These are phyloP conservation scores for Leucogyrophana mollusca DNA, from an alignment of 768 basidiomycete genomes.

Conservation along the genomic window DNA sequence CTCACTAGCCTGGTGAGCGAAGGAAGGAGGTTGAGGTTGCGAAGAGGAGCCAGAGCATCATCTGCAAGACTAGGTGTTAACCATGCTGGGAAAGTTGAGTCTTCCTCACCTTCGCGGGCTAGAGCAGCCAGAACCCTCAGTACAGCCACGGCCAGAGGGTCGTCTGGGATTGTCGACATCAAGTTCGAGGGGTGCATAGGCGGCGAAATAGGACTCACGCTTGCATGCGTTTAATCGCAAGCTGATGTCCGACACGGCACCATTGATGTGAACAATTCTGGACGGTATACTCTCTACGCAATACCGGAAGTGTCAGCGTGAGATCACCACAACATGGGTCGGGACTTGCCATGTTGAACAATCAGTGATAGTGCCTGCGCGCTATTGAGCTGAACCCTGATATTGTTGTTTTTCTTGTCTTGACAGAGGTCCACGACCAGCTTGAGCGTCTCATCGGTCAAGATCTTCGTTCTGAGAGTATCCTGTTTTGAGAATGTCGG, in stretches of 20 bases:
- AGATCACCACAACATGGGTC: neutral
- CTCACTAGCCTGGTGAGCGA: neutral
- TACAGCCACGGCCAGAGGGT: constrained; percentile 1
- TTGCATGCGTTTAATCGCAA: neutral
- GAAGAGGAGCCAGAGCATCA: neutral
- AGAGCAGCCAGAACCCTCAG: constrained; percentile 5
- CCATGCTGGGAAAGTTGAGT: neutral
- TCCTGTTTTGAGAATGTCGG: neutral
- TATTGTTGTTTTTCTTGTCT: constrained; percentile 1
- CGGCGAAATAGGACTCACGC: neutral
- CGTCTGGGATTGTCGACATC: neutral
- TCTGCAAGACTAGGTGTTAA: neutral
- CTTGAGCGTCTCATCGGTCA: constrained; percentile 3
- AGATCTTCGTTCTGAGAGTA: neutral
- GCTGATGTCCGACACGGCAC: neutral
- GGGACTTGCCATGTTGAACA: neutral
- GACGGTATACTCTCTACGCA: neutral
- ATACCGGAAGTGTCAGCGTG: neutral
- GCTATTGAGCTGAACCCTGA: constrained; percentile 4
- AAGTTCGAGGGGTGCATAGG: neutral
- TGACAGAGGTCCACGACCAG: neutral
- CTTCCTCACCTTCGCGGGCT: neutral
- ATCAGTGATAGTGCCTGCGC: constrained; percentile 4
- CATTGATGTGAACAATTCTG: neutral
- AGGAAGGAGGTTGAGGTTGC: neutral